Evolutionary conservation across 371 early-diverging fungal genomes (phyloP).

Genomic region (Apophysomyces trapeziformis): DNA sequence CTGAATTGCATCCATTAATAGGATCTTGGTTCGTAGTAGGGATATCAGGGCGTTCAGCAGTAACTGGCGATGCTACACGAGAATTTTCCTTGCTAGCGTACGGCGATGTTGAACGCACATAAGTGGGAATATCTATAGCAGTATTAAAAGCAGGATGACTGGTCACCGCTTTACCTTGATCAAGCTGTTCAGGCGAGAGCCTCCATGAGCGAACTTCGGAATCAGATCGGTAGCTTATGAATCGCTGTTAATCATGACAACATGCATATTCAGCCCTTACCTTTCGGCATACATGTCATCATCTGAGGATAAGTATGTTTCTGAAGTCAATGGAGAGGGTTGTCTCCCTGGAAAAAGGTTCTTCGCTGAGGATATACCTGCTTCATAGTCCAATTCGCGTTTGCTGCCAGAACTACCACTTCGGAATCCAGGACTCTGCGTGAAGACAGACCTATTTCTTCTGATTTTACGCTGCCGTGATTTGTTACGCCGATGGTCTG

Average conservation of each 20-base stretch:
- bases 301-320: slow-evolving; percentile 20
- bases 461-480: not conserved
- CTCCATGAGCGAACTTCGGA: slow-evolving; percentile 23
- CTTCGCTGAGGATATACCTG: slow-evolving; percentile 14
- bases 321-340: slow-evolving; percentile 6
- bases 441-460: not conserved
- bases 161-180: slow-evolving; percentile 2
- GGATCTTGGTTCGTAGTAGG: not conserved
- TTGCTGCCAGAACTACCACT: slow-evolving; percentile 2
- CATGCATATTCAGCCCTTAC: not conserved
- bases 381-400: slow-evolving; percentile 15
- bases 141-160: not conserved
- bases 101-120: slow-evolving; percentile 15
- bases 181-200: slow-evolving; percentile 1
- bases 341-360: not conserved
- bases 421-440: not conserved
- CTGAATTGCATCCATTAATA: slow-evolving; percentile 21
- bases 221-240: slow-evolving; percentile 19
- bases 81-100: slow-evolving; percentile 2
- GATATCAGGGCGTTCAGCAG: slow-evolving; percentile 8
- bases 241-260: not conserved
- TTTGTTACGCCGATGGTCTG: slow-evolving; percentile 9
- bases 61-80: slow-evolving; percentile 14
- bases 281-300: slow-evolving; percentile 22
- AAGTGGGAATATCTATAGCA: slow-evolving; percentile 28